These are phyloP conservation scores for Quercus tomentella DNA, from an alignment of 331 rosid species.

Conservation along the genomic window DNA sequence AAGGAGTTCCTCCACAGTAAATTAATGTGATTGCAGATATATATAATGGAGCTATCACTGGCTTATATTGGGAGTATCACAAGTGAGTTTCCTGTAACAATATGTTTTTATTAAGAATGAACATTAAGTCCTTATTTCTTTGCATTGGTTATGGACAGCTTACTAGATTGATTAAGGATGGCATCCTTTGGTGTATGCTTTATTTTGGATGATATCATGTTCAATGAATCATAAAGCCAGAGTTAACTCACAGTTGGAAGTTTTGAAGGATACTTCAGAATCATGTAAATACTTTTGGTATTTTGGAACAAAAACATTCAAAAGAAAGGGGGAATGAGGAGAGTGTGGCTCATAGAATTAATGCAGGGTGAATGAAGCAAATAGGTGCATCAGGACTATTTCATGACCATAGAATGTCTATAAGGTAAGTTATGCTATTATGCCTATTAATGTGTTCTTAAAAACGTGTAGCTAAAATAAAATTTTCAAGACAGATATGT, in stretches of 20 bases:
- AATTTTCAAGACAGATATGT: no score
- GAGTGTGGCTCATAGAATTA: no score
- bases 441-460: no score
- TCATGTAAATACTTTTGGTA: no score
- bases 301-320: no score
- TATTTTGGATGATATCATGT: background rate
- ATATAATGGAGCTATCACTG: background rate
- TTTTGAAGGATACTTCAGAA: background rate
- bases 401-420: no score
- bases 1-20: background rate
- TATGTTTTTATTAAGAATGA: background rate
- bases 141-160: background rate
- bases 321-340: no score
- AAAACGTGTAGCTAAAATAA: no score
- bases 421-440: no score
- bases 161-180: background rate
- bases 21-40: background rate
- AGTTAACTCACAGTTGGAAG: background rate
- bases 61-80: background rate
- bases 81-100: background rate
- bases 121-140: background rate
- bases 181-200: background rate
- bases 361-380: no score
- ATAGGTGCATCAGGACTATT: no score
- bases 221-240: background rate